Evolutionary conservation across 2,329 filamentous ascomycete genomes (phyloP), one percentile per base, ranked within the genome.

Genomic region (Aspergillus sp.): DNA sequence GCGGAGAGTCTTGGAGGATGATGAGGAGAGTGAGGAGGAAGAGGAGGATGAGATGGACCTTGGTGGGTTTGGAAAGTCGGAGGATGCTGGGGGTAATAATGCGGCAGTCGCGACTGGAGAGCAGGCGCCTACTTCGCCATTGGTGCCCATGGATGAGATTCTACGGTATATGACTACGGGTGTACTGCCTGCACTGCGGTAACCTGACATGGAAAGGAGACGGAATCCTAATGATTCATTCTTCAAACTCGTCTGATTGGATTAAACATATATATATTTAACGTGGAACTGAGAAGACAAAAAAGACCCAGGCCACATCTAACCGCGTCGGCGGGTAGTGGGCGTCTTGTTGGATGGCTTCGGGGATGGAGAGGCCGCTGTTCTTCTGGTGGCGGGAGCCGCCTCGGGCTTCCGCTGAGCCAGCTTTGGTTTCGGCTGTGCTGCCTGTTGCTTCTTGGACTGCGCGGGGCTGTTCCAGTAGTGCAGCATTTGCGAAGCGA

Each of bases 401-500:
- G 72, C 68, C 15, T 63, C 62, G 15, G 59, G 34, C 61, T 67
- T 66, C 62, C 56, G 59, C 20, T 60, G 57, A 17, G 61, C 60
- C 58, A 70, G 82, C 46, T 58, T 58, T 24, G 22, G 19, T 12
- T 63, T 62, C 13, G 58, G 34, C 61, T 68, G 66, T 51, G 59
- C 52, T 48, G 44, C 52, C 51, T 52, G 42, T 53, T 56, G 48
- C 78, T 73, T 68, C 55, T 71, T 71, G 45, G 76, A 72, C 61
- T 71, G 75, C 27, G 72, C 66, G 3, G 81, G 74, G 51, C 74
- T 79, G 70, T 97, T 96, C 95, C 95, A 99, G 82, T 98, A 98
- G 78, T 93, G 96, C 27, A 96, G 72, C 89, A 99, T 95, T 80
- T 99, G 95, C 40, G 83, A 77, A 13, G 93, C 93, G 57, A 99